Conservation (phyloP, 345 rosid genomes). For the Adansonia digitata region DNA sequence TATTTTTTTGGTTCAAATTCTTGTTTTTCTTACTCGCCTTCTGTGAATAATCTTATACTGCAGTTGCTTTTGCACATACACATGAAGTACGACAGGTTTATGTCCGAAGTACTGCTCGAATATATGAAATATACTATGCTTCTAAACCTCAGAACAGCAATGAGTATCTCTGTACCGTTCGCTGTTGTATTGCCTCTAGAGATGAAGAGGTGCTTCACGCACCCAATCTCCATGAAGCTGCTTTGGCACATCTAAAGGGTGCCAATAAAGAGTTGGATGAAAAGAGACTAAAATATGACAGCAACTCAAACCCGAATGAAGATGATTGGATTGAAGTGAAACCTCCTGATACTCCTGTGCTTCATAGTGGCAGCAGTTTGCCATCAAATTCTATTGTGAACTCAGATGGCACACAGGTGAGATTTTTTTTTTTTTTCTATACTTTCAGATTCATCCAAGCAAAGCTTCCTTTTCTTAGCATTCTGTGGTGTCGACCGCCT, state of each 20-base stretch:
- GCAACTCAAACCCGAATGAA: constrained; percentile 33
- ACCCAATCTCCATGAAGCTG: constrained; percentile 27
- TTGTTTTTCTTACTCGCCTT: background rate
- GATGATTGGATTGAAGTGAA: constrained; percentile 89
- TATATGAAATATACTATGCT: constrained; percentile 68
- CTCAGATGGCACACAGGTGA: constrained; percentile 32
- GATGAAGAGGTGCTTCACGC: constrained; percentile 37
- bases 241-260: constrained; percentile 16
- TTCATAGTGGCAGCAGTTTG: constrained; percentile 17
- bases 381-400: constrained; percentile 18
- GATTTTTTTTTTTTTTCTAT: background rate
- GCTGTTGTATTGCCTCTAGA: constrained; percentile 61
- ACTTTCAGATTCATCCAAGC: background rate
- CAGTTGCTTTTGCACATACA: constrained; percentile 58
- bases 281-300: constrained; percentile 26
- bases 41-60: constrained; percentile 15
- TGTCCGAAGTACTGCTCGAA: constrained; percentile 74
- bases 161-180: constrained; percentile 85
- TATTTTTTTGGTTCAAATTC: no score
- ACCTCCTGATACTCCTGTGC: constrained; percentile 28
- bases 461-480: background rate
- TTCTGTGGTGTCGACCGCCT: background rate
- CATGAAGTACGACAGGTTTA: constrained; percentile 72
- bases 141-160: constrained; percentile 29
- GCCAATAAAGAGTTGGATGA: constrained; percentile 19